phyloP scores from a whole-genome alignment of 75 land plant species.

The Chamaecyparis obtusa region DNA sequence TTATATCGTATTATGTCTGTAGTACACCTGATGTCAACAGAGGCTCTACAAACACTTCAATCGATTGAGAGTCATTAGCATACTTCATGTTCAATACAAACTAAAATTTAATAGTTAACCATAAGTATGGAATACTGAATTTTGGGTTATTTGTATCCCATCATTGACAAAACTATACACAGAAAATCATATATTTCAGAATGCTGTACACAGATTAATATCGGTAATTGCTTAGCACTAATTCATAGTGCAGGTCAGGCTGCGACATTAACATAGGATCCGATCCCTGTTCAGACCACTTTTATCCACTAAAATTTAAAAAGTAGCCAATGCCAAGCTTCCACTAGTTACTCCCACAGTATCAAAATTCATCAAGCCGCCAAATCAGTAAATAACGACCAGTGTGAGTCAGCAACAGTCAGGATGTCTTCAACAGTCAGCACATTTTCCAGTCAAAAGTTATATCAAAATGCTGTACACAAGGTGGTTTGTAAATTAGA shows the following conservation, averaged over 20 bases:
- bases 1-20: neutral
- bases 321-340: conserved; percentile 6
- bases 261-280: conserved; percentile 4
- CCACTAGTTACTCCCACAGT: neutral
- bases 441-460: neutral
- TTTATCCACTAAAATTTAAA: neutral
- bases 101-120: neutral
- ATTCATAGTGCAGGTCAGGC: neutral
- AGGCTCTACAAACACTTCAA: neutral
- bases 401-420: conserved; percentile 9
- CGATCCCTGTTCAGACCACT: conserved; percentile 6
- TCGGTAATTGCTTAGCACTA: neutral
- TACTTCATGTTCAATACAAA: neutral
- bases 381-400: neutral
- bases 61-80: neutral
- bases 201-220: neutral
- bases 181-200: neutral
- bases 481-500: conserved; percentile 53
- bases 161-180: neutral
- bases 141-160: neutral
- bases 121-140: neutral
- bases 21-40: neutral
- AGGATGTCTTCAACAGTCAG: neutral
- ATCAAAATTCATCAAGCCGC: neutral
- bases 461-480: conserved; percentile 64